phyloP scores from a whole-genome alignment of 805 yeast species.

The Yarrowia divulgata region DNA sequence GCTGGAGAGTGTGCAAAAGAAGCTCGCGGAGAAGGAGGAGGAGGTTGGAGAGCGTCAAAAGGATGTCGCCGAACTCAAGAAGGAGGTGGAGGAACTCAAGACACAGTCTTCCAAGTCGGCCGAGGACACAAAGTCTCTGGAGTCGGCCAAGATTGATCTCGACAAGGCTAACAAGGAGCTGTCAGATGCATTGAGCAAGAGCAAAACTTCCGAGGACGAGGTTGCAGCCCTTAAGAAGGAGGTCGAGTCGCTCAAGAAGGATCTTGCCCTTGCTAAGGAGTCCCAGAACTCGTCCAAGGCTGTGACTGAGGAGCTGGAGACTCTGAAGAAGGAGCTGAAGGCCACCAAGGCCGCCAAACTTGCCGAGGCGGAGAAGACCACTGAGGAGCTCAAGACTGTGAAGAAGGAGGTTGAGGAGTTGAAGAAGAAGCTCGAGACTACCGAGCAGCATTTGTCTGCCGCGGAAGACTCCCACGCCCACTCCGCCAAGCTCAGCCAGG shows the following conservation, averaged over 20 bases:
- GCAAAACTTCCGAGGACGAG: conserved; percentile 5
- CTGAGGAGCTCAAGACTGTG: conserved; percentile 50
- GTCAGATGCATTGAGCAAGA: not conserved
- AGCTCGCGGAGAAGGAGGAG: conserved; percentile 40
- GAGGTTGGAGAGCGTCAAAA: conserved; percentile 42
- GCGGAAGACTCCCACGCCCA: conserved; percentile 42
- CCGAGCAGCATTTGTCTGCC: conserved; percentile 22
- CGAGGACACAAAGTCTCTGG: conserved; percentile 10
- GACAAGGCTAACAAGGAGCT: conserved; percentile 43
- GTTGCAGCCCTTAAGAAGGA: conserved; percentile 43
- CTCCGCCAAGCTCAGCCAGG: conserved; percentile 54
- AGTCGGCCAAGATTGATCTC: conserved; percentile 42
- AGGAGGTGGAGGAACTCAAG: conserved; percentile 19
- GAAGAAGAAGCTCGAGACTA: conserved; percentile 52
- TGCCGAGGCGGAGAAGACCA: conserved; percentile 36
- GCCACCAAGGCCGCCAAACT: conserved; percentile 47
- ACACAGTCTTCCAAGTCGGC: not conserved
- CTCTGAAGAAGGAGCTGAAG: conserved; percentile 44
- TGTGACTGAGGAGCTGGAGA: conserved; percentile 39
- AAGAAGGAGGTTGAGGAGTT: conserved; percentile 54
- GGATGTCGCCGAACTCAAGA: not conserved
- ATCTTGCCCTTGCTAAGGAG: conserved; percentile 40
- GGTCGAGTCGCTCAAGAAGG: conserved; percentile 42
- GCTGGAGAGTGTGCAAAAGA: conserved; percentile 41
- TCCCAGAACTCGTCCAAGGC: conserved; percentile 40